Base-by-base conservation (phyloP, 371 early-diverging fungal genomes). In the Phascolomyces articulosus region DNA sequence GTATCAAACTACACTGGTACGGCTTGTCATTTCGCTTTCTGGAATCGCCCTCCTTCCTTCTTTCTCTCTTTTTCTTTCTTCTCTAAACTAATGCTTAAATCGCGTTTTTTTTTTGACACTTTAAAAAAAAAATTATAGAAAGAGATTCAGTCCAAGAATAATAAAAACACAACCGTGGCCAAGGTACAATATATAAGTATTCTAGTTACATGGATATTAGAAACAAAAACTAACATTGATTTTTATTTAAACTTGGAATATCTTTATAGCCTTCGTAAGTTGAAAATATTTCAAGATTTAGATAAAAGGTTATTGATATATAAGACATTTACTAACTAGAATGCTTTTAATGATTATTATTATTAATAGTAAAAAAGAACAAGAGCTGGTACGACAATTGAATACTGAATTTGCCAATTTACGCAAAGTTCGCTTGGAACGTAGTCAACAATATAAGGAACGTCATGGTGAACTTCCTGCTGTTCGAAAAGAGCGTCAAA, bases 401-500 rank as follows among this genome's bases (percentile, higher is more conserved):
- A 62, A 67, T 9, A 31, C 48, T 24, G 62, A 67, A 57, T 67
- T 55, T n/a, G 57, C 44, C 9, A 24, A 57, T 24, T 29, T 67
- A 24, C 61, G 67, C 23, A 23, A 55, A 10, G 58, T 53, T 6
- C 67, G 67, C 15, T 38, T 62, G 10, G 58, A 67, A 23, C 48
- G 60, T 21, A 59, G 60, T 20, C 41, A 57, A 9, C 40, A 62
- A 23, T 67, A 57, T 26, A 48, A 40, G 9, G 58, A 61, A 13
- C 55, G 40, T 21, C 18, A 57, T 20, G 56, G 55, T 29, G 49
- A 47, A 8, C 55, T 56, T 7, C n/a, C 56, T 4, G 28, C 56
- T 18, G 16, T 58, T 38, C 67, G 67, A 4, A 61, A 58, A 56
- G 67, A 67, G 48, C 62, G 67, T 9, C 56, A 56, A 56, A 62